Evolutionary conservation across 192 early-diverging fungal species (phyloP), one percentile per base, ranked within the genome.

Genomic region (Helicostylum pulchrum): DNA sequence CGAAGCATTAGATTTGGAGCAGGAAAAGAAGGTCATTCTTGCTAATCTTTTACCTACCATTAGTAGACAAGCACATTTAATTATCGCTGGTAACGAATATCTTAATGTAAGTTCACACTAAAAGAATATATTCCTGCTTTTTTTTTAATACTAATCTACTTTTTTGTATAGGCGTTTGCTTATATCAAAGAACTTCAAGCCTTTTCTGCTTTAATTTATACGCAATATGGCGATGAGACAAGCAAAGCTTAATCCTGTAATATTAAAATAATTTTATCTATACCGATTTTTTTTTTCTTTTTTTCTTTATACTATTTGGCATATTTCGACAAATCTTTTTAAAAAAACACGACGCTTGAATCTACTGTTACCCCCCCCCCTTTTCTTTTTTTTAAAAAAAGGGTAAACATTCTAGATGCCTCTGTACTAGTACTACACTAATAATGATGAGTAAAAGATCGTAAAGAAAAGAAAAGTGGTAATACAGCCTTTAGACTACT

Each of bases 141-240:
- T 17, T 20, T 23, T 36, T 47, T 61, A 26, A 45, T 31, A 26
- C 30, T 61, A 30, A 26, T 31, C n/a, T 26, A 17, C 12, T 30
- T 44, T 12, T 44, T 60, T 32, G 30, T 47, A n/a, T 70, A 80
- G 78, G 64, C 57, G 52, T 83, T 92, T 65, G 80, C 83, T 26
- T 81, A 85, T 49, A 80, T 86, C 49, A 87, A 85, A 66, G 89
- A 92, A 60, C 69, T 92, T 20, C 88, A 90, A 65, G 89, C 87
- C 2, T 83, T 92, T 43, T 87, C 88, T 15, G 90, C 89, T 2
- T 81, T 88, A 11, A 83, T 92, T 30, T 92, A 92, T 66, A 86
- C 89, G 0, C 84, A 87, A 45, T 84, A 86, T 62, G 82, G 78
- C 12, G 55, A 77, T 46, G 70, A 69, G 63, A 30, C 52, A 7